A percentile compares a stretch with the other conserved stretches of the same genome.
These are phyloP conservation scores for Mycena metata DNA, from an alignment of 768 basidiomycete genomes.

Conservation along the genomic window DNA sequence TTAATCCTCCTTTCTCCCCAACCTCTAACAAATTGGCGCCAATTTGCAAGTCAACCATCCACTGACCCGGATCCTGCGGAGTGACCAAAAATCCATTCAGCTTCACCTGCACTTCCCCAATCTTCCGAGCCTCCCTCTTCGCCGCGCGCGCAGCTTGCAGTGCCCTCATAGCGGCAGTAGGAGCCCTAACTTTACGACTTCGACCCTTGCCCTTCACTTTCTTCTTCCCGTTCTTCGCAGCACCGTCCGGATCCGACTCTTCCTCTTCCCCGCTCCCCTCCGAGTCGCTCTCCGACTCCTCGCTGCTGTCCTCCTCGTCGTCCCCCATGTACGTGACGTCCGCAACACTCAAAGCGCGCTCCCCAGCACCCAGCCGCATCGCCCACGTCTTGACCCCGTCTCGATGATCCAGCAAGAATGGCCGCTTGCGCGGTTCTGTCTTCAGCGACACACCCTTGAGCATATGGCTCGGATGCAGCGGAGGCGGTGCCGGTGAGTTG, in stretches of 20 bases:
- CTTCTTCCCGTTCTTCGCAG: conserved; percentile 59
- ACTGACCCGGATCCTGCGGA: conserved; percentile 62
- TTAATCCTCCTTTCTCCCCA: conserved; percentile 76
- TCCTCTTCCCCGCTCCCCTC: conserved; percentile 58
- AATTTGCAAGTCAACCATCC: conserved; percentile 71
- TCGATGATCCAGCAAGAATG: conserved; percentile 69
- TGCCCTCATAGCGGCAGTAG: conserved; percentile 40
- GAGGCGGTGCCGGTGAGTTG: conserved; percentile 54
- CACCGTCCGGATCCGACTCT: conserved; percentile 56
- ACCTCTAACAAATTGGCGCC: conserved; percentile 79
- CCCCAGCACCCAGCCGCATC: conserved; percentile 69
- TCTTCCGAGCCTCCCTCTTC: conserved; percentile 62
- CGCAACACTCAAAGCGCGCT: conserved; percentile 67
- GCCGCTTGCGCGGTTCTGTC: conserved; percentile 72
- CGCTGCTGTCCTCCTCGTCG: conserved; percentile 72
- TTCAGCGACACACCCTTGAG: conserved; percentile 67
- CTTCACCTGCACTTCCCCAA: conserved; percentile 73
- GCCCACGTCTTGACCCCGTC: conserved; percentile 86
- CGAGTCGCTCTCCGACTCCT: conserved; percentile 63
- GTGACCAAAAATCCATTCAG: conserved; percentile 69
- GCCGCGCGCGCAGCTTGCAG: conserved; percentile 43
- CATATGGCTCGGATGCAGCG: conserved; percentile 56
- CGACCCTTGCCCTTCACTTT: conserved; percentile 56
- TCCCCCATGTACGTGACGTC: conserved; percentile 68
- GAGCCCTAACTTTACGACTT: conserved; percentile 52